Percentiles rank a stretch among this genome's conserved stretches.
Conservation (phyloP, 352 stramenopile species). For the Saprolegnia diclina region DNA sequence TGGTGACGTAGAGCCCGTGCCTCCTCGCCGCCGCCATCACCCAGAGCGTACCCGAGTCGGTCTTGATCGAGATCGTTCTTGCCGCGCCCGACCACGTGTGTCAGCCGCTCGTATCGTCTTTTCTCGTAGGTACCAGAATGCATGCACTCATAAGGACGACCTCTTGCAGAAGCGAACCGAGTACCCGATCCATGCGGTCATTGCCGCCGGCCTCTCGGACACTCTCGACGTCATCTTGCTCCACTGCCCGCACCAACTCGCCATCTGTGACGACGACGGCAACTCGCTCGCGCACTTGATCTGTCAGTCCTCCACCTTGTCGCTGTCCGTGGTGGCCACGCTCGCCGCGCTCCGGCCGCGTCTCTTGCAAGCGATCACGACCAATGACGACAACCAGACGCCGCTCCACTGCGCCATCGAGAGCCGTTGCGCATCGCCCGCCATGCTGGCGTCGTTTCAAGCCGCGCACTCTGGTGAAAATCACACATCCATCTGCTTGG, state of each 20-base stretch:
- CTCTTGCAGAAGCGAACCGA: not conserved
- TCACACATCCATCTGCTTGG: not conserved
- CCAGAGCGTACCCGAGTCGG: not conserved
- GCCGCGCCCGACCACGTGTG: not conserved
- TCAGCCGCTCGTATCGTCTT: not conserved
- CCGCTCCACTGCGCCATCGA: constrained; percentile 11
- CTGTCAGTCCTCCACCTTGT: not conserved
- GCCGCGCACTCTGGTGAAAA: not conserved
- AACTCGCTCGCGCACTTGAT: constrained; percentile 20
- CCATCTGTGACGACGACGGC: constrained; percentile 10
- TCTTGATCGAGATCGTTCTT: not conserved
- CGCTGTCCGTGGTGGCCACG: not conserved
- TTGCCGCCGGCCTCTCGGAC: not conserved
- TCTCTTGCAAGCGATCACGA: not conserved
- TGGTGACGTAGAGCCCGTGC: not conserved
- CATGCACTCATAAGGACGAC: no score
- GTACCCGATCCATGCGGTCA: constrained; percentile 14
- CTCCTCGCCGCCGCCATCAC: not conserved
- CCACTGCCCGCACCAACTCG: not conserved
- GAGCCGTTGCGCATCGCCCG: not conserved
- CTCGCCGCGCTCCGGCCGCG: not conserved
- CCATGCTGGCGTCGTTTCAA: not conserved
- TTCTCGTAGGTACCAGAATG: not conserved
- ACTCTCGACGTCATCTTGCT: not conserved
- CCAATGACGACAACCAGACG: constrained; percentile 13